Evolutionary conservation across 805 yeast species (phyloP), one percentile per base, ranked within the genome.

Genomic region (Candida xyloterini): DNA sequence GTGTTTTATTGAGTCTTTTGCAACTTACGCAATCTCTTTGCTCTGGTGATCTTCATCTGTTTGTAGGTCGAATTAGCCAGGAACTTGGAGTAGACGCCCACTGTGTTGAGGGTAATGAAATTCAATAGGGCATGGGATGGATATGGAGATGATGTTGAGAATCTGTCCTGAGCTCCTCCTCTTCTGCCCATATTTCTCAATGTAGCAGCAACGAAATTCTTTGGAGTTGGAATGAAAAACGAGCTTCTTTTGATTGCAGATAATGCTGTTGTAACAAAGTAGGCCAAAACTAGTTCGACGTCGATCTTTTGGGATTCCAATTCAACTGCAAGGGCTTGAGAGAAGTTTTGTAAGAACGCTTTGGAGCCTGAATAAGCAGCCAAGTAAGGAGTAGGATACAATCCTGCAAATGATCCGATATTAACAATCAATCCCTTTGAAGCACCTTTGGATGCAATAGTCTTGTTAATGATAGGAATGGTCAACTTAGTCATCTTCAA

Each of bases 381-480:
- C 53, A 93, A 74, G 52, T 79, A 73, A 15, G 99, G 98, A 10
- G 96, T 82, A 40, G 99, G 98, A 33, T 87, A 71, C 51, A 90
- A 73, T 3, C 98, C 99, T 38, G 96, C 95, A 59, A 93, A 91
- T 4, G 98, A 91, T 31, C 98, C 97, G 96, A 93, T 87, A 22
- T 93, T 89, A 52, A 93, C 70, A 44, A 93, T 77, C 55, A 93
- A 74, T 27, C 95, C 96, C 47, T 77, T 74, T n/a, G 63, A 49
- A 20, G 63, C 59, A 42, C 70, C 67, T 16, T 57, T 51, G 27
- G 67, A 55, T 29, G 67, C 65, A 18, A 78, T 71, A 29, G 85
- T 75, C 11, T 70, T 65, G 26, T 71, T 61, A 53, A 93, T 80
- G n/a, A 67, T 57, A 32, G 96, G 96, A 4, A 81, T 71, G 21